Percentiles rank a stretch among this genome's conserved stretches.
phyloP scores from a whole-genome alignment of 2,329 filamentous ascomycete genomes.

The Ophiognomonia clavigignenti-juglandacearum region DNA sequence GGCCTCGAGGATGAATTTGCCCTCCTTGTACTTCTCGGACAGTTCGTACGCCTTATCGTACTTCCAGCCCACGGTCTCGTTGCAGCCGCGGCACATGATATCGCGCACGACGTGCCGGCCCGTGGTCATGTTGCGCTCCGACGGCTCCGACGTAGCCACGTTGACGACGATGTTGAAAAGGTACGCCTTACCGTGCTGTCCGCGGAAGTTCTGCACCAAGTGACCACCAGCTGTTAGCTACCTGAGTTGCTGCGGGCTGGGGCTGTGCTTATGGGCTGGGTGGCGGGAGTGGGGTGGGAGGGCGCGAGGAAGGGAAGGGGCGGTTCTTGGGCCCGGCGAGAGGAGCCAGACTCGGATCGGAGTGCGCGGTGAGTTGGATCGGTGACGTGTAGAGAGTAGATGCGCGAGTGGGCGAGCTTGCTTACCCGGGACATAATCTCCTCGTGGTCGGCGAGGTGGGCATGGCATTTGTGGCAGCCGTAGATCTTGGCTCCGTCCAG shows the following conservation, averaged over 20 bases:
- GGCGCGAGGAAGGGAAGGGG: too few species aligned
- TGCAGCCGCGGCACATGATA: conserved; percentile 86
- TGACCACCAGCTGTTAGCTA: background rate
- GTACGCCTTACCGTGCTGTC: conserved; percentile 96
- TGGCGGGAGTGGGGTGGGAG: conserved; percentile 3
- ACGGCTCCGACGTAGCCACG: conserved; percentile 74
- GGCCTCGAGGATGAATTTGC: conserved; percentile 93
- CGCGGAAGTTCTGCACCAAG: conserved; percentile 80
- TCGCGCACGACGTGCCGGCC: conserved; percentile 92
- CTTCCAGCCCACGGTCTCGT: conserved; percentile 93
- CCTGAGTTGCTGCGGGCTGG: background rate
- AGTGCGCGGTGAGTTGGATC: too few species aligned
- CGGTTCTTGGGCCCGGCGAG: too few species aligned
- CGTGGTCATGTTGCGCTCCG: conserved; percentile 96
- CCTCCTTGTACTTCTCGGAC: conserved; percentile 97
- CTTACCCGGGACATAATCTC: conserved; percentile 91
- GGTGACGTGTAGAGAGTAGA: conserved; percentile 9
- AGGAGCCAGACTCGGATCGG: too few species aligned
- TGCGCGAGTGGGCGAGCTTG: background rate
- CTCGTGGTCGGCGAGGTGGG: conserved; percentile 90
- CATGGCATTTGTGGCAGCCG: conserved; percentile 91
- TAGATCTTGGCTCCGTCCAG: conserved; percentile 83
- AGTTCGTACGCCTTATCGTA: conserved; percentile 95
- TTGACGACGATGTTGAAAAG: conserved; percentile 96
- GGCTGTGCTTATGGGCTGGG: background rate